Percentiles rank a stretch among this genome's conserved stretches.
Evolutionary conservation across 179 eudicot species (phyloP).

Genomic region (Drosera spatulata): DNA sequence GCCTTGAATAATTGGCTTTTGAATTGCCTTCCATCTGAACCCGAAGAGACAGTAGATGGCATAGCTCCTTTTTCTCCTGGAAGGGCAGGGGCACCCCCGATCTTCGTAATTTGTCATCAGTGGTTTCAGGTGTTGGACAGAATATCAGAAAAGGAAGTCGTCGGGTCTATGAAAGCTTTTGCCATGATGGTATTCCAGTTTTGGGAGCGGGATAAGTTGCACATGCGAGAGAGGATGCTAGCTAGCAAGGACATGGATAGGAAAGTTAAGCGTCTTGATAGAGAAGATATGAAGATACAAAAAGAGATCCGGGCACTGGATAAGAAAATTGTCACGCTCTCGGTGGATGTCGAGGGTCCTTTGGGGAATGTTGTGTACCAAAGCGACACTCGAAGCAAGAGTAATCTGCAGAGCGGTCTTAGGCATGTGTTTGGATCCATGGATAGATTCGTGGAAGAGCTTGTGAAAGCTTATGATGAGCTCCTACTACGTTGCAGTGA

Average conservation of each 20-base stretch:
- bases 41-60: constrained; percentile 85
- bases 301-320: constrained; percentile 71
- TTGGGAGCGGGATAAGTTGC: constrained; percentile 68
- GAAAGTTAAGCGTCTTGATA: constrained; percentile 60
- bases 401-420: constrained; percentile 54
- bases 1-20: constrained; percentile 73
- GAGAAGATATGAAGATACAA: constrained; percentile 66
- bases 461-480: constrained; percentile 70
- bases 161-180: constrained; percentile 70
- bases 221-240: constrained; percentile 56
- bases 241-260: constrained; percentile 52
- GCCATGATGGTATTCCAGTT: constrained; percentile 51
- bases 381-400: constrained; percentile 64
- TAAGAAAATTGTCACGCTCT: constrained; percentile 35
- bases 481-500: constrained; percentile 65
- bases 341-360: constrained; percentile 11
- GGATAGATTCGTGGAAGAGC: constrained; percentile 59
- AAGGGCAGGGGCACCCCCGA: constrained; percentile 83
- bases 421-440: constrained; percentile 69
- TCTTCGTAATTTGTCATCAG: constrained; percentile 78
- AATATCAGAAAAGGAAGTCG: constrained; percentile 79
- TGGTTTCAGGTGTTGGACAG: constrained; percentile 82
- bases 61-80: constrained; percentile 81
- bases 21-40: constrained; percentile 62
- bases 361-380: constrained; percentile 64